Conservation (phyloP, 768 basidiomycete species). For the Boletellus ananiceps region DNA sequence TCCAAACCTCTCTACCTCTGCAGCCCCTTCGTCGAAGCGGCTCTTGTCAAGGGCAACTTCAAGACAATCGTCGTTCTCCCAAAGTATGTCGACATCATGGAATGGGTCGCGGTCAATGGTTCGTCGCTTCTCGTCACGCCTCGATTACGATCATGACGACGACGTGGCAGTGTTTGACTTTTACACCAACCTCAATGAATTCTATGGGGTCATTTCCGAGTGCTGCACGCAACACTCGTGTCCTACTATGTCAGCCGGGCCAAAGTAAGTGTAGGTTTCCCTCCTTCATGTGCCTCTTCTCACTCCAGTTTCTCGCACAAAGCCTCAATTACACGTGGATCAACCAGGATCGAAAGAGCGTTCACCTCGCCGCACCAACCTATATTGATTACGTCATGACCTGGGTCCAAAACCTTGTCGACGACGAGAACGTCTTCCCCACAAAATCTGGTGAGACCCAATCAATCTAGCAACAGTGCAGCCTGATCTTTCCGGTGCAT, state of each 20-base stretch:
- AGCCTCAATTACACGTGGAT: conserved; percentile 95
- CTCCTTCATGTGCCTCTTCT: not conserved
- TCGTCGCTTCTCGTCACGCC: conserved; percentile 27
- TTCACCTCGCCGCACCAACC: conserved; percentile 85
- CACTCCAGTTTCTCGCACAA: not conserved
- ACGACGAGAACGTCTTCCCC: conserved; percentile 93
- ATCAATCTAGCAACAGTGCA: not conserved
- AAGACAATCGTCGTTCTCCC: conserved; percentile 97
- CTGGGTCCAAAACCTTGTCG: conserved; percentile 88
- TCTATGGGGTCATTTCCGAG: conserved; percentile 92
- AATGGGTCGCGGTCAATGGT: conserved; percentile 97
- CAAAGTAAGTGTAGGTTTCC: conserved; percentile 50
- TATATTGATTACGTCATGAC: conserved; percentile 99
- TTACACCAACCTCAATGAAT: conserved; percentile 94
- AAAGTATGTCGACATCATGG: conserved; percentile 93
- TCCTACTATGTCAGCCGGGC: conserved; percentile 88
- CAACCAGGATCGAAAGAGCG: conserved; percentile 84
- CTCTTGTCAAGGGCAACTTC: conserved; percentile 96
- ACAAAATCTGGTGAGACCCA: conserved; percentile 78
- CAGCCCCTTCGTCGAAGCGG: conserved; percentile 91
- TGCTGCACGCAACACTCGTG: conserved; percentile 88
- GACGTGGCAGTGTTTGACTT: conserved; percentile 80
- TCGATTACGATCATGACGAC: not conserved
- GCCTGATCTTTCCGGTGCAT: not conserved
- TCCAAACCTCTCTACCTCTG: conserved; percentile 81